Conservation (phyloP, 345 rosid genomes). For the Gossypioides kirkii region DNA sequence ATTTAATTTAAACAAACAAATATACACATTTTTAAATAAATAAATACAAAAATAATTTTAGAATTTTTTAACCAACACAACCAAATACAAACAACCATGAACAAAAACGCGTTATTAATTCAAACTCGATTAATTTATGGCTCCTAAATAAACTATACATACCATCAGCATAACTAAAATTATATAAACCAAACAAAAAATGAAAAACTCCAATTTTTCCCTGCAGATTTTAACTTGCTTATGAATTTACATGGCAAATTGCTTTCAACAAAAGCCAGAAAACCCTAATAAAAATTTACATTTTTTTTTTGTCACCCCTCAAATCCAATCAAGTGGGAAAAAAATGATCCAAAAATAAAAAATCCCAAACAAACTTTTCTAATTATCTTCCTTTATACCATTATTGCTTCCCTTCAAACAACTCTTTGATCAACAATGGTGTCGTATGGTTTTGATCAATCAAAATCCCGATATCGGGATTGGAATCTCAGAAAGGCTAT, state of each 20-base stretch:
- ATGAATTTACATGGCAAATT: conserved; percentile 30
- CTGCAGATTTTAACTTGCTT: conserved; percentile 24
- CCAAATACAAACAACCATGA: no score
- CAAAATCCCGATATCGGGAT: conserved; percentile 23
- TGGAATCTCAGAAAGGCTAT: conserved; percentile 17
- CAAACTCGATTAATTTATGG: not conserved
- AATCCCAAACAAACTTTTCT: conserved; percentile 29
- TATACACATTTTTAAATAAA: no score
- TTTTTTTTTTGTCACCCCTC: conserved; percentile 37
- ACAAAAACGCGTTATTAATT: no score
- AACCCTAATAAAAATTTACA: conserved; percentile 54
- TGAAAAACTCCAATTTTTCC: not conserved
- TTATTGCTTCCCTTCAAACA: conserved; percentile 18
- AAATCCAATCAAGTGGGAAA: conserved; percentile 22
- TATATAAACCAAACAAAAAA: not conserved
- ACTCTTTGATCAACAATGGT: conserved; percentile 6
- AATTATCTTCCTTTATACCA: conserved; percentile 18
- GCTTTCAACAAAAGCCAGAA: conserved; percentile 27
- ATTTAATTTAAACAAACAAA: no score
- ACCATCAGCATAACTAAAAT: not conserved
- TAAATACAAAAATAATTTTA: no score
- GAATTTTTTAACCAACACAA: no score
- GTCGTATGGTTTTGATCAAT: conserved; percentile 17
- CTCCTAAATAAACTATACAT: no score
- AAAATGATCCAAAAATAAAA: conserved; percentile 3